Base-by-base conservation (phyloP, 1,139 yeast genomes). In the Pneumocystis jirovecii region DNA sequence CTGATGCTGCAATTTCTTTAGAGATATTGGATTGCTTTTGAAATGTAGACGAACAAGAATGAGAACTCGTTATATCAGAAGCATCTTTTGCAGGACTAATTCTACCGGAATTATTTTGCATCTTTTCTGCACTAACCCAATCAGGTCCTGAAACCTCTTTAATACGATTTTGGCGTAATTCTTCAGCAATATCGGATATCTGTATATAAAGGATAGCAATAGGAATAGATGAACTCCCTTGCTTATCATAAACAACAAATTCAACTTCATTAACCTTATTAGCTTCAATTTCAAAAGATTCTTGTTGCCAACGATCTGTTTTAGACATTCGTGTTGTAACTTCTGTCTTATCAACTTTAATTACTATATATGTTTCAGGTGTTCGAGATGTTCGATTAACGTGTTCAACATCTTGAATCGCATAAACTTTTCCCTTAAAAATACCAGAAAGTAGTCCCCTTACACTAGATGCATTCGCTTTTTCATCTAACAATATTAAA, bases 131-230 rank as follows among this genome's bases (percentile, higher is more conserved):
- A 66, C 89, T 83, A 17, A 89, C 87, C 98, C 97, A 93, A 59
- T 95, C 96, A 66, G 85, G 83, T 61, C 80, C 82, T 5, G 85
- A 87, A 68, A 82, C 76, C 64, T 89, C 91, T 45, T 86, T 91
- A 34, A 88, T 95, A 70, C 89, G 89, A 73, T 87, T 87, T 73
- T 93, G 87, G 76, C 98, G 89, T 66, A 93, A 81, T 70, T 93
- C 97, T 77, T 93, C 98, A 0, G 95, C 90, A 64, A 93, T 82
- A 74, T 93, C 98, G 4, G 95, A 85, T 56, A 93, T 80, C 60
- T 93, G 81, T 56, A 91, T 82, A 97, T 97, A 93, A 71, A 88
- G 84, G 61, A 93, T 80, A 2, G 96, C 98, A n/a, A 93, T 96
- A 0, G 98, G 97, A 6, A 87, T 84, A 66, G 80, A 76, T 62